Evolutionary conservation across 2,329 filamentous ascomycete genomes (phyloP), one percentile per base, ranked within the genome.

Genomic region (Fusarium sp.): DNA sequence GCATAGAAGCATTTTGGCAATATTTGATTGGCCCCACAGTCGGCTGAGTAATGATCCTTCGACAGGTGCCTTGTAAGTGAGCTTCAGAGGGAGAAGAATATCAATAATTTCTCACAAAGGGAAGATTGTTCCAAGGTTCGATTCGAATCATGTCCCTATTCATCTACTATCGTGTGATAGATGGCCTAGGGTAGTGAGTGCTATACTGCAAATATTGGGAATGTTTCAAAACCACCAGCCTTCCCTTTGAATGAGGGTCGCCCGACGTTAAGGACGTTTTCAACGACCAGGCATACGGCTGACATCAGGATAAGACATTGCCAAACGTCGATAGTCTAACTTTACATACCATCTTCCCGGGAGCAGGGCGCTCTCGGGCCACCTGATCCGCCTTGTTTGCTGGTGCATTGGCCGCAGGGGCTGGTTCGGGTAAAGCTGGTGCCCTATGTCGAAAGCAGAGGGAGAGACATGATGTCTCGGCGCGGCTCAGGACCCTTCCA

Each of bases 341-440:
- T 23, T 23, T 23, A 16, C 36, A 58, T 53, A n/a, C 59, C n/a
- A 36, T 50, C 56, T 23, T 29, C 36, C 27, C 23, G 31, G 42
- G 18, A n/a, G 11, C 53, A 61, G 29, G 55, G 57, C 25, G 13
- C 31, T 33, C 4, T 46, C 38, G 23, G 31, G 27, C 33, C 64
- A 54, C 56, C 36, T 65, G 61, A 66, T 53, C 34, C 9, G 25
- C 33, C 40, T 58, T 62, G 69, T 51, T 51, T 23, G 33, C 49
- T 29, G 40, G 58, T 60, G 62, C 68, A 74, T 74, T 64, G 29
- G 40, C 63, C 23, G 25, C 54, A 55, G 68, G 60, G 73, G 73
- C 69, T 74, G 73, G 64, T 20, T 20, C 23, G 14, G 14, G 46
- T 42, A 65, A 42, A 42, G 64, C 54, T 68, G 61, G 64, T 53